A percentile compares a stretch with the other conserved stretches of the same genome.
These are phyloP conservation scores for Tuber borchii DNA, from an alignment of 495 filamentous ascomycete genomes.

Conservation along the genomic window DNA sequence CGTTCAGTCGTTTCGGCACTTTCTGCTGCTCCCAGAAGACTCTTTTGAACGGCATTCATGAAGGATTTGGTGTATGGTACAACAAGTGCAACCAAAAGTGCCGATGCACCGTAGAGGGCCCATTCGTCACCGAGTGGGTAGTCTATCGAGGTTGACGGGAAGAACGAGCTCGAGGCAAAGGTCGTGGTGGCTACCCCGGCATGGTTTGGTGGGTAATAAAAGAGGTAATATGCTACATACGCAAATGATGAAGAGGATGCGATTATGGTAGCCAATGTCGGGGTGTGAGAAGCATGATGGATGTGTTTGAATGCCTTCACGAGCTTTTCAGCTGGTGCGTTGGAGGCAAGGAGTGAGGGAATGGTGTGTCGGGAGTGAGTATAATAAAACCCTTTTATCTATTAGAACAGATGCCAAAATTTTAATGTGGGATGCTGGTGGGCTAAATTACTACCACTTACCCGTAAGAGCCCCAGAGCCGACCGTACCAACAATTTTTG, in stretches of 20 bases:
- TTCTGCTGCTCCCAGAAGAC: conserved; percentile 25
- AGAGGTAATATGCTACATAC: conserved; percentile 36
- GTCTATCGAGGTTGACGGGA: conserved; percentile 29
- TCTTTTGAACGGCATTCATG: conserved; percentile 19
- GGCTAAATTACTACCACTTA: background rate
- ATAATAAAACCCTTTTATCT: conserved; percentile 29
- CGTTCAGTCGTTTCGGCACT: conserved; percentile 23
- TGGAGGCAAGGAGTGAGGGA: conserved; percentile 31
- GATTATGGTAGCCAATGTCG: conserved; percentile 27
- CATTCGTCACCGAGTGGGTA: conserved; percentile 25
- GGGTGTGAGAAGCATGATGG: conserved; percentile 19
- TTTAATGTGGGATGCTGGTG: background rate
- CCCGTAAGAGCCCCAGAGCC: conserved; percentile 36
- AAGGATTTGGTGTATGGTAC: conserved; percentile 32
- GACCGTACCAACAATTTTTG: conserved; percentile 38
- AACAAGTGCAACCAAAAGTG: conserved; percentile 25
- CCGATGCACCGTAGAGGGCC: conserved; percentile 33
- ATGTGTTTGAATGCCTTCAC: conserved; percentile 28
- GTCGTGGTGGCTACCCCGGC: conserved; percentile 17
- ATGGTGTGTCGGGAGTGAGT: conserved; percentile 33
- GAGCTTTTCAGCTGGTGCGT: conserved; percentile 20
- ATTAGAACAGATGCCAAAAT: background rate
- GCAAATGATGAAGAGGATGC: conserved; percentile 32
- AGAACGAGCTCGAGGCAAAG: conserved; percentile 31
- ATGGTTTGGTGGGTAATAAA: conserved; percentile 14